Evolutionary conservation across 208 protist genomes (phyloP).

Genomic region (Trypanosoma vivax): DNA sequence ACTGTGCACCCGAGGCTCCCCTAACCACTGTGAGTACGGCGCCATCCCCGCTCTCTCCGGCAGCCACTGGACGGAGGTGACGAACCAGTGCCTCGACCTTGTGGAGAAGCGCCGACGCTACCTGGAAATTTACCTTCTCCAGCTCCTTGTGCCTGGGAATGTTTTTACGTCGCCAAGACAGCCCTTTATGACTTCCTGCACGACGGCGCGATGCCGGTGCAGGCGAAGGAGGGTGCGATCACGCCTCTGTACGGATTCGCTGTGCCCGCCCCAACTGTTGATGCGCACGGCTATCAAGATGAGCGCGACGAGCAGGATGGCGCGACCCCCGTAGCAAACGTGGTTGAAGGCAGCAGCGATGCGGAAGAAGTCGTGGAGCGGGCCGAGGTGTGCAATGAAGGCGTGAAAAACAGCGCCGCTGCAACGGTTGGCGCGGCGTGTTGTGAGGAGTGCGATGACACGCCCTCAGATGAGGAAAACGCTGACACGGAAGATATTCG

Average conservation of each 20-base stretch:
- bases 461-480: conserved; percentile 10
- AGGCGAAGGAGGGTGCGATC: conserved; percentile 1
- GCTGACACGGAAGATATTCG: conserved; percentile 28
- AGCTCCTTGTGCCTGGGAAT: conserved; percentile 73
- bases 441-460: conserved; percentile 11
- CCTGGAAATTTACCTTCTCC: conserved; percentile 81
- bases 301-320: no score
- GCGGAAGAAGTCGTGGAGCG: neutral
- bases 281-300: no score
- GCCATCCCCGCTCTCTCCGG: conserved; percentile 70
- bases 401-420: neutral
- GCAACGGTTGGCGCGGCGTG: neutral
- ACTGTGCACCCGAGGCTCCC: conserved; percentile 27
- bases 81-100: conserved; percentile 75
- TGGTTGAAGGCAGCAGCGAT: neutral
- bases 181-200: conserved; percentile 74
- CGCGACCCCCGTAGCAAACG: no score
- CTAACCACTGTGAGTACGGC: conserved; percentile 58
- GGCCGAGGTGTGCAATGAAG: neutral
- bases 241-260: conserved; percentile 23
- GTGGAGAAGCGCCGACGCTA: conserved; percentile 69
- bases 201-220: conserved; percentile 61
- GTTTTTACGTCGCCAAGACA: conserved; percentile 67
- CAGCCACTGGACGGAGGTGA: conserved; percentile 85
- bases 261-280: neutral